These are phyloP conservation scores for Volvariella volvacea DNA, from an alignment of 1,284 basidiomycete species.

Conservation along the genomic window DNA sequence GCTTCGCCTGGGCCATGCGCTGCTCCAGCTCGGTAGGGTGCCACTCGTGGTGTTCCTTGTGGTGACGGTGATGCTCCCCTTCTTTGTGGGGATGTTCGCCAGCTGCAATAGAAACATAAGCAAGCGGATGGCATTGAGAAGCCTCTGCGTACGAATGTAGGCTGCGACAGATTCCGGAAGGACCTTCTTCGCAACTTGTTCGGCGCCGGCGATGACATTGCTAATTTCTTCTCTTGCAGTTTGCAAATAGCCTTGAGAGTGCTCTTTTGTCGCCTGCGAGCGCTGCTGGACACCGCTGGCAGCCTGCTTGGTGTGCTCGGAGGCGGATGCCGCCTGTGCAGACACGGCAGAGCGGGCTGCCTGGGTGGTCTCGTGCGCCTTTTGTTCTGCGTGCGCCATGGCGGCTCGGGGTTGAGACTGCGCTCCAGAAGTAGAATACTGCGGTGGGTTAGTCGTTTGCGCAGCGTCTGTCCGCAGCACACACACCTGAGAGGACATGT, in stretches of 20 bases:
- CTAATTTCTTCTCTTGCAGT: background rate
- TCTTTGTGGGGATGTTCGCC: background rate
- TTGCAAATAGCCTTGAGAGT: background rate
- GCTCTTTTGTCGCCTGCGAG: background rate
- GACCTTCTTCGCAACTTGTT: slow-evolving; percentile 8
- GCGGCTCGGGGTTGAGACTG: no score
- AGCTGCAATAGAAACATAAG: background rate
- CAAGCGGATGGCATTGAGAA: background rate
- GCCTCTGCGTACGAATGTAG: slow-evolving; percentile 11
- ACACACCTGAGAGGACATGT: no score
- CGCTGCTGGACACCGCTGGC: background rate
- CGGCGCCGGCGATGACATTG: slow-evolving; percentile 4
- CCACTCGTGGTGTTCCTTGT: background rate
- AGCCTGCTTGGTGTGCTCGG: background rate
- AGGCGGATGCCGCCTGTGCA: background rate
- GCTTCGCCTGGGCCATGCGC: background rate
- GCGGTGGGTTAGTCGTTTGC: no score
- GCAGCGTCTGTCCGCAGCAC: no score
- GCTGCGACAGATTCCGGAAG: slow-evolving; percentile 8
- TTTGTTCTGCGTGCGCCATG: no score
- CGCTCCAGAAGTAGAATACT: no score
- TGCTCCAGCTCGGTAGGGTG: no score
- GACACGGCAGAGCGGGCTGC: background rate
- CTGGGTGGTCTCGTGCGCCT: background rate
- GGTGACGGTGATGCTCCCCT: no score